These are phyloP conservation scores for Colletotrichum somersetense DNA, from an alignment of 2,329 filamentous ascomycete species.

Conservation along the genomic window DNA sequence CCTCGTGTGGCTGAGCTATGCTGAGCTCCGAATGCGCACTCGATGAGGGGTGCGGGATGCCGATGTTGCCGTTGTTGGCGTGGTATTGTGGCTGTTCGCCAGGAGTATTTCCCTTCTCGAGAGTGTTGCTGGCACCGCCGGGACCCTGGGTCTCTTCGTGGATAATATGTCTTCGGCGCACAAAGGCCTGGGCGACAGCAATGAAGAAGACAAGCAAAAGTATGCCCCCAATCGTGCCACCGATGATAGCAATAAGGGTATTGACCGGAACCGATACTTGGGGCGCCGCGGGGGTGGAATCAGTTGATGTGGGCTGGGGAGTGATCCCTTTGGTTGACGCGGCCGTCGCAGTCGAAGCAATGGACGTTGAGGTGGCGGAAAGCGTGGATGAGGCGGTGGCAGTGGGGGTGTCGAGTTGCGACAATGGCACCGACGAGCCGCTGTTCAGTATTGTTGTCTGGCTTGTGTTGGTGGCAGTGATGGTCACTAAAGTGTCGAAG, in stretches of 20 bases:
- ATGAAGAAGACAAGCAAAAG: neutral
- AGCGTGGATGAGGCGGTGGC: neutral
- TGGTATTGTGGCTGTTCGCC: neutral
- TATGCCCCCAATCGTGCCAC: neutral
- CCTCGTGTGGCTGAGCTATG: neutral
- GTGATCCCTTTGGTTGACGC: neutral
- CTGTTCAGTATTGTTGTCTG: neutral
- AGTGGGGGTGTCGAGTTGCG: neutral
- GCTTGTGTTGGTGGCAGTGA: neutral
- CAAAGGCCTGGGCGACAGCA: conserved; percentile 2
- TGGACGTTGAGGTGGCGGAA: neutral
- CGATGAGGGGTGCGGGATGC: neutral
- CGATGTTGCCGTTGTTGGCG: neutral
- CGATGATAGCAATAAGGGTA: conserved; percentile 5
- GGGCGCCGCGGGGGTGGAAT: neutral
- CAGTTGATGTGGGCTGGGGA: neutral
- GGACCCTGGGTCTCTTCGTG: neutral
- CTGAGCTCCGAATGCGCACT: neutral
- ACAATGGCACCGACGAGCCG: neutral
- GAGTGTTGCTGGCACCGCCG: neutral
- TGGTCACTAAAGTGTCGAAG: neutral
- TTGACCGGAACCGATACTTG: neutral
- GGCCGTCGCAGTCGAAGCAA: neutral
- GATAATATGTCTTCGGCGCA: conserved; percentile 7
- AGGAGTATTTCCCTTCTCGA: neutral